Conservation (phyloP, 768 basidiomycete species). For the Pleurotus tuoliensis region DNA sequence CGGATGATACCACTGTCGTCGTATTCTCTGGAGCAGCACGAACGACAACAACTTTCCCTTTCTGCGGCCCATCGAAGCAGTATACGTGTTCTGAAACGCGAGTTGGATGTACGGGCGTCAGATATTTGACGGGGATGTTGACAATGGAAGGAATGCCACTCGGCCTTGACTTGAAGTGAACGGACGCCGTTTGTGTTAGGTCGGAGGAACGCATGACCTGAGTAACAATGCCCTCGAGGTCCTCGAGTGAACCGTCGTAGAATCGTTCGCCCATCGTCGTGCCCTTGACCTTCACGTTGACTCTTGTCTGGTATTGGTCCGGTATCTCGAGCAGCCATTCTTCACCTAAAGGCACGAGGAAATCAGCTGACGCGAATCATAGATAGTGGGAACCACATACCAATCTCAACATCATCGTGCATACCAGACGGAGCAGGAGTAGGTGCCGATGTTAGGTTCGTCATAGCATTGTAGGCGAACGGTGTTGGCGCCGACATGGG, state of each 20-base stretch:
- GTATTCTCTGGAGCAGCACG: not conserved
- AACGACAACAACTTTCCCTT: not conserved
- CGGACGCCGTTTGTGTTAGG: not conserved
- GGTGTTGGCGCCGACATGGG: too few species aligned
- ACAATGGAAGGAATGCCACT: not conserved
- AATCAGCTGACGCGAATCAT: too few species aligned
- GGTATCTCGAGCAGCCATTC: conserved; percentile 4
- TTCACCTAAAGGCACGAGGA: not conserved
- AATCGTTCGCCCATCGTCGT: not conserved
- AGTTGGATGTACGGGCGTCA: not conserved
- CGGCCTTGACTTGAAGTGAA: not conserved
- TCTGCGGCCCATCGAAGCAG: not conserved
- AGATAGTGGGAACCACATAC: not conserved
- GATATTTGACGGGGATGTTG: conserved; percentile 3
- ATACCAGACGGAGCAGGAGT: conserved; percentile 29
- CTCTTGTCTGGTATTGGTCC: not conserved
- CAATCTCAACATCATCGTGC: conserved; percentile 7
- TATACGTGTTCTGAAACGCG: not conserved
- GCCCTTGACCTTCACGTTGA: conserved; percentile 1
- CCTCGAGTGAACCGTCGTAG: conserved; percentile 1
- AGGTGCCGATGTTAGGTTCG: conserved; percentile 28
- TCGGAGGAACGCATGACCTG: not conserved
- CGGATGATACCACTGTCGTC: not conserved
- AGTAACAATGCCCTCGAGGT: not conserved
- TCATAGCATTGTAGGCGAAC: conserved; percentile 21